Conservation (phyloP, 1,284 basidiomycete species). For the Ganoderma multipileum region DNA sequence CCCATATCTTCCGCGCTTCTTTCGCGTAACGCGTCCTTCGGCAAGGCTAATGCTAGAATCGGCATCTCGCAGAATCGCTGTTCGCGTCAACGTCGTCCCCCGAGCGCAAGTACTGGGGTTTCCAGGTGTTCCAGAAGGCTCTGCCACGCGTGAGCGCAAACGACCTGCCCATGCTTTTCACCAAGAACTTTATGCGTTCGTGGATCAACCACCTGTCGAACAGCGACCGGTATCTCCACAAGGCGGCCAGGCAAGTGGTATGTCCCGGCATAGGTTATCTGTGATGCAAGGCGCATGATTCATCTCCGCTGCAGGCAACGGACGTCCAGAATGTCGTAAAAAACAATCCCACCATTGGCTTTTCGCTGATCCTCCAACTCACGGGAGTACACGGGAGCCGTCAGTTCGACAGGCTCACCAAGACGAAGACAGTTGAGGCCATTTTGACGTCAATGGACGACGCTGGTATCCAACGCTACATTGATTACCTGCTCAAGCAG, state of each 20-base stretch:
- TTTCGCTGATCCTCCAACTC: slow-evolving; percentile 86
- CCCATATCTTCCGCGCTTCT: slow-evolving; percentile 10
- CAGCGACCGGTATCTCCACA: slow-evolving; percentile 88
- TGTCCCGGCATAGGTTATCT: slow-evolving; percentile 35
- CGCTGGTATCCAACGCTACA: slow-evolving; percentile 82
- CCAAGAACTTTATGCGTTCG: slow-evolving; percentile 94
- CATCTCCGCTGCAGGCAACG: slow-evolving; percentile 55
- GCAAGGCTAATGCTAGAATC: slow-evolving; percentile 17
- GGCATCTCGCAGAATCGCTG: slow-evolving; percentile 70
- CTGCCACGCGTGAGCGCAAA: slow-evolving; percentile 71
- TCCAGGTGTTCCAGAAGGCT: slow-evolving; percentile 89
- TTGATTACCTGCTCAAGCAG: slow-evolving; percentile 73
- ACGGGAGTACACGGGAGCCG: slow-evolving; percentile 87
- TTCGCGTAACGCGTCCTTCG: background rate
- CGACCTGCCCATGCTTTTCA: slow-evolving; percentile 89
- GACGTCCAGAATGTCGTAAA: slow-evolving; percentile 82
- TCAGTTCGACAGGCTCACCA: slow-evolving; percentile 92
- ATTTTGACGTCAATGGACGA: slow-evolving; percentile 81
- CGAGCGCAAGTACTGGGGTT: slow-evolving; percentile 95
- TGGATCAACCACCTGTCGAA: slow-evolving; percentile 97
- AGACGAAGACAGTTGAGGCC: slow-evolving; percentile 92
- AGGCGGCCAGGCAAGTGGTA: slow-evolving; percentile 84
- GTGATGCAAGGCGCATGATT: slow-evolving; percentile 5
- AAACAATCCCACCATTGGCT: slow-evolving; percentile 81
- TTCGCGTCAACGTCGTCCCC: slow-evolving; percentile 87